A percentile compares a stretch with the other conserved stretches of the same genome.
phyloP scores from a whole-genome alignment of 441 rosid species.

The Eutrema salsugineum region DNA sequence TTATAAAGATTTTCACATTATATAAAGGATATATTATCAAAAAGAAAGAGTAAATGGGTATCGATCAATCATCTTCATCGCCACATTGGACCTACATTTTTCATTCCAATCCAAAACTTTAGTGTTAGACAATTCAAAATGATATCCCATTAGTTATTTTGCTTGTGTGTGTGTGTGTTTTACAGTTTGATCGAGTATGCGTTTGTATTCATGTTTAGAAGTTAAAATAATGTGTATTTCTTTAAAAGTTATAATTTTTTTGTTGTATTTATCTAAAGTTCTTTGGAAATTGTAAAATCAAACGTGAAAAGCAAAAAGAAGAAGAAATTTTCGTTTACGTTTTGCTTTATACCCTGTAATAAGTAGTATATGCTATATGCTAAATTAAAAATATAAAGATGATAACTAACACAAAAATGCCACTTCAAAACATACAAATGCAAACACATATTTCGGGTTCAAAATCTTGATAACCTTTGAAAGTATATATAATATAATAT shows the following conservation, averaged over 20 bases:
- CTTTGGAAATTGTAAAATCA: background rate
- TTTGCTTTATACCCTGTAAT: background rate
- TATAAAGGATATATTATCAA: background rate
- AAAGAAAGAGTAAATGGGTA: slow-evolving; percentile 11
- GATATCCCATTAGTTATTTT: slow-evolving; percentile 7
- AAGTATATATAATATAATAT: background rate
- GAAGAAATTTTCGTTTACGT: background rate
- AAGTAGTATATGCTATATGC: background rate
- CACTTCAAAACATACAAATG: background rate
- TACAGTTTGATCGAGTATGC: background rate
- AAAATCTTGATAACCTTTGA: background rate
- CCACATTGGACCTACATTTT: slow-evolving; percentile 17
- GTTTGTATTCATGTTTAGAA: background rate
- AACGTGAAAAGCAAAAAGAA: background rate
- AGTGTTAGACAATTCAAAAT: slow-evolving; percentile 10
- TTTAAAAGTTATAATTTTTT: background rate
- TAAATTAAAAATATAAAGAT: background rate
- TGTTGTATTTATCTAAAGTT: background rate
- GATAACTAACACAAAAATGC: background rate
- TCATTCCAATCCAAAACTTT: slow-evolving; percentile 26
- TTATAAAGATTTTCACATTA: background rate
- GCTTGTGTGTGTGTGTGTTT: background rate
- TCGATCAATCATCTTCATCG: slow-evolving; percentile 21
- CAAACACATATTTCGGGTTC: background rate
- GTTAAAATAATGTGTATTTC: background rate